phyloP scores from a whole-genome alignment of 2,329 filamentous ascomycete species.

The Xylaria hypoxylon region DNA sequence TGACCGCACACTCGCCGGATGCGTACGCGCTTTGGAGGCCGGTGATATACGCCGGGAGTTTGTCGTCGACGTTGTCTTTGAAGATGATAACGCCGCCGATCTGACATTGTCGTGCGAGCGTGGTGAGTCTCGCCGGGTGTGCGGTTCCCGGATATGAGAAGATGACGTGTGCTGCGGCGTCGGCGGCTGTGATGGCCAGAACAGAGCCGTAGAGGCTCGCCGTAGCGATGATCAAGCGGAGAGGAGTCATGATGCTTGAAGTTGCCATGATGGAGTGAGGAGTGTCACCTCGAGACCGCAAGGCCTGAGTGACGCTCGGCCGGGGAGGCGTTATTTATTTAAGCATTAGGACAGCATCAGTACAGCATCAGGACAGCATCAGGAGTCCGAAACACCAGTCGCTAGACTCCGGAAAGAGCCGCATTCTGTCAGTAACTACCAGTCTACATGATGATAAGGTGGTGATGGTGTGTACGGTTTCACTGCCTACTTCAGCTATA shows the following conservation, averaged over 20 bases:
- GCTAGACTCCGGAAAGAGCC: constrained; percentile 13
- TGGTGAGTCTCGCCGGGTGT: constrained; percentile 22
- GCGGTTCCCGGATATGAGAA: constrained; percentile 32
- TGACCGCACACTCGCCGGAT: constrained; percentile 26
- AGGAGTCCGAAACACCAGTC: background rate
- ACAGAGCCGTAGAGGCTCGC: constrained; percentile 24
- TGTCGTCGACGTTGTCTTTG: constrained; percentile 31
- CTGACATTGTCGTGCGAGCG: constrained; percentile 27
- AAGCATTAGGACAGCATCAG: no score
- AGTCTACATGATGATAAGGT: background rate
- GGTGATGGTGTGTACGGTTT: background rate
- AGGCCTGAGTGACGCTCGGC: background rate
- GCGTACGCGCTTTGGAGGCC: constrained; percentile 25
- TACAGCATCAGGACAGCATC: no score
- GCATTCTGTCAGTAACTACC: background rate
- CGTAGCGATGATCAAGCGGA: constrained; percentile 11
- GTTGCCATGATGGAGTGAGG: background rate
- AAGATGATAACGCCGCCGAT: constrained; percentile 35
- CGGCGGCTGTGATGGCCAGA: constrained; percentile 30
- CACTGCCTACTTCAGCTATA: background rate
- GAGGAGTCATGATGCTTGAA: constrained; percentile 11
- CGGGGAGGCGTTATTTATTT: constrained; percentile 16
- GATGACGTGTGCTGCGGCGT: constrained; percentile 33
- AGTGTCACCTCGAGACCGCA: background rate
- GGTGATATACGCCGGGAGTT: constrained; percentile 14